Percentiles rank a stretch among this genome's conserved stretches.
These are phyloP conservation scores for Ogataea pignaliae DNA, from an alignment of 805 yeast species.

Conservation along the genomic window DNA sequence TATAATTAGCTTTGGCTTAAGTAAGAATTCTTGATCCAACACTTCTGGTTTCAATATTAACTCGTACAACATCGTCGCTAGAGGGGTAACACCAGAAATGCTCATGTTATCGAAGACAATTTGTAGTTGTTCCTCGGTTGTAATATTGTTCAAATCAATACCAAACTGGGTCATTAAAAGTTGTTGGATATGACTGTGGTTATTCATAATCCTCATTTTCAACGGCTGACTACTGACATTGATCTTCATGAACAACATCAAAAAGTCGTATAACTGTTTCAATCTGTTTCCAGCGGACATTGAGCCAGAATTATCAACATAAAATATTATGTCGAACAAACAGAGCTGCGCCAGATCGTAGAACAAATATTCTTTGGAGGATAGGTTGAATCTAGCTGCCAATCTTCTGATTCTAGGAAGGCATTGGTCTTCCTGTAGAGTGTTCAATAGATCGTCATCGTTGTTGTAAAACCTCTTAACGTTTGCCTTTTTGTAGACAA, in stretches of 20 bases:
- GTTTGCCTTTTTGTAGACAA: slow-evolving; percentile 7
- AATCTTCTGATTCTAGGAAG: slow-evolving; percentile 17
- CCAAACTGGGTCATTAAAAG: slow-evolving; percentile 1
- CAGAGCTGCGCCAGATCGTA: slow-evolving; percentile 22
- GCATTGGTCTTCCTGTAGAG: slow-evolving; percentile 15
- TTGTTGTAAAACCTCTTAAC: slow-evolving; percentile 12
- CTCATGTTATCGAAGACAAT: slow-evolving; percentile 12
- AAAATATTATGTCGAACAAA: slow-evolving; percentile 17
- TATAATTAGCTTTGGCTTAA: slow-evolving; percentile 17
- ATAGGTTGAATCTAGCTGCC: slow-evolving; percentile 14
- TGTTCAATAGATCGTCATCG: slow-evolving; percentile 17
- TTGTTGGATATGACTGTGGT: slow-evolving; percentile 14
- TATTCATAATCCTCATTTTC: slow-evolving; percentile 19
- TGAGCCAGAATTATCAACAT: slow-evolving; percentile 23
- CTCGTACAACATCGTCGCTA: slow-evolving; percentile 16
- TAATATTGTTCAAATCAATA: slow-evolving; percentile 16
- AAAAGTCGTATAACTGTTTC: slow-evolving; percentile 16
- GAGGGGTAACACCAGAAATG: slow-evolving; percentile 20
- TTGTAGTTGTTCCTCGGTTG: slow-evolving; percentile 14
- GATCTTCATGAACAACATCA: slow-evolving; percentile 14
- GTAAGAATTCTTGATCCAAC: slow-evolving; percentile 6
- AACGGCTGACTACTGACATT: slow-evolving; percentile 21
- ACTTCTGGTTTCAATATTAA: slow-evolving; percentile 19
- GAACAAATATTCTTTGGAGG: slow-evolving; percentile 17
- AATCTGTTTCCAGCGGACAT: slow-evolving; percentile 18